Evolutionary conservation across 208 protist species (phyloP), one percentile per base, ranked within the genome.

Genomic region (Tritrichomonas musculus): DNA sequence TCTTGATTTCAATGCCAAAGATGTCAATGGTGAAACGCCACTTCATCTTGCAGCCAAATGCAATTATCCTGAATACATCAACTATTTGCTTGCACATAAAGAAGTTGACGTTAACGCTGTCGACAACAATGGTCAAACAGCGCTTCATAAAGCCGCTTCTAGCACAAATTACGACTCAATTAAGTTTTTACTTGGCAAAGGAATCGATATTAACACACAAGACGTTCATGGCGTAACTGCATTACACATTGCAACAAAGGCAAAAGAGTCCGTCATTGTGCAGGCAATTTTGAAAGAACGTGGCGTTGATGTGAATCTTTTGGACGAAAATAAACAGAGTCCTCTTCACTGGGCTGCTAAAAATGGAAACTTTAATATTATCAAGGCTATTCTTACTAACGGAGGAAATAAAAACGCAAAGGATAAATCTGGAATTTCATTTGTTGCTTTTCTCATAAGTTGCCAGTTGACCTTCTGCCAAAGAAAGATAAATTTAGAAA

Each of bases 1-100:
- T n/a, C 14, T 33, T 20, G 44, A 84, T 53, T 11, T 84, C 33
- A 53, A 49, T n/a, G 36, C 36, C 5, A 3, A 44, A 5, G 73
- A 84, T 84, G 36, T 53, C 25, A 84, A 84, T n/a, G 73, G 73
- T n/a, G 14, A 33, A 84, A 84, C 73, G 33, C 73, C 73, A 22
- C 41, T 84, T n/a, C 73, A 84, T n/a, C 9, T 53, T 84, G 36
- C 73, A 47, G 20, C n/a, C 44, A 53, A 84, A 17, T 84, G 25
- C 20, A n/a, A n/a, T 44, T 39, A 77, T 47, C 25, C 69, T 27
- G 25, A 77, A 77, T 77, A n/a, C 36, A 39, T 77, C 69, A n/a
- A 36, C 14, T 47, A 39, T 20, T 20, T 77, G 1, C 69, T 77
- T 77, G 20, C 69, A 77, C 14, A 77, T 11, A 14, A 39, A 39